Base-by-base conservation (phyloP, 305 asterid species). In the Plantago coronopus region DNA sequence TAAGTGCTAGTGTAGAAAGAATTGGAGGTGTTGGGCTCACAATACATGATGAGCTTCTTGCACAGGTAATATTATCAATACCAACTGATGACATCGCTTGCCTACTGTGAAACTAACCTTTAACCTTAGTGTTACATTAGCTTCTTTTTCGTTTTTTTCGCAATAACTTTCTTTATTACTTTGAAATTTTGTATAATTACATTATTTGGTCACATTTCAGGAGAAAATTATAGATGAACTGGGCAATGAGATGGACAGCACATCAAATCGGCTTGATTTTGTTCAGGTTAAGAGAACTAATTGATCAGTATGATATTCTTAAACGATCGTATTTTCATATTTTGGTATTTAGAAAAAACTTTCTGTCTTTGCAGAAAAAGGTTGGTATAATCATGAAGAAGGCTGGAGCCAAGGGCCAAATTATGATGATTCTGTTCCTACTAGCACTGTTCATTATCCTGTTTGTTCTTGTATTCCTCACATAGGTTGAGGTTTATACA, bases 1-100 rank as follows among this genome's bases (percentile, higher is more conserved):
- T 93, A 65, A 87, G 97, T 76, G 89, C 82, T 45, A 89, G 95
- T 57, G 89, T 89, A 45, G 88, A 81, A 72, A 81, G 96, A 81
- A 84, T 93, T 64, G 98, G 98, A 66, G 91, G 83, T 18, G 95
- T 89, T 69, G 96, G 98, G 71, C 97, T 89, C 57, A 93, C 98
- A 3, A 87, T 93, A 73, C 98, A 89, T 23, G 98, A 93, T 63
- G 97, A 93, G 82, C 94, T 93, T 65, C 89, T 79, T 68, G 84
- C 91, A 38, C 98, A 91, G 81, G 98, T 86, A 66, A 62, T 20
- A 7, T 62, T 54, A 7, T 40, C 68, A 22, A 14, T 18, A 46
- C 40, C 53, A 17, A 31, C 15, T 44, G 51, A 54, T 59, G 48
- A 48, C 16, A 61, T 22, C 21, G 17, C 29, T 16, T 57, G n/a